Base-by-base conservation (phyloP, 495 filamentous ascomycete species). In the Aspergillus nanangensis region DNA sequence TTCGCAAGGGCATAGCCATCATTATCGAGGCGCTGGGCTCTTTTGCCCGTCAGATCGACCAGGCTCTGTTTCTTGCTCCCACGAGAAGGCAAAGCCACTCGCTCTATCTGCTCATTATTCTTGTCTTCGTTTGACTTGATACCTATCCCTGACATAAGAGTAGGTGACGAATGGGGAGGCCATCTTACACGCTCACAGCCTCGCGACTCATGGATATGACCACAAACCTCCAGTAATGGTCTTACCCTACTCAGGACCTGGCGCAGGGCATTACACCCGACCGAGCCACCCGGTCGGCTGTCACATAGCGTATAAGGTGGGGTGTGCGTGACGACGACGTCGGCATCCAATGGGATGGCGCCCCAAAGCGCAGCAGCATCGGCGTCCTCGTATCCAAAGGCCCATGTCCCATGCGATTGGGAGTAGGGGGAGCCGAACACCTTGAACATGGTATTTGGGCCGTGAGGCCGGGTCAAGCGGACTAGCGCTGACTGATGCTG, bases 401-500 rank as follows among this genome's bases (percentile, higher is more conserved):
- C 87, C 86, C 86, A 90, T 10, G 64, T 66, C 2, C 82, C 78
- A n/a, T 67, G 53, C 5, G 68, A 69, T 2, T 83, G 86, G 20
- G 81, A 81, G 49, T 76, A 84, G 1, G 87, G 88, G 2, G 86
- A 91, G 5, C 85, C 87, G 50, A 90, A 91, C 20, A 90, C 75
- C 38, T 76, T 83, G 63, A 93, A 87, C 19, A 62, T 67, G 25
- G 83, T 90, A 13, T 65, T 70, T 38, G 86, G 83, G 0, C 84
- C 86, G 19, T 65, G 65, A 8, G 77, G 62, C 19, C 75, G 71
- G 18, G 53, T 70, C 32, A 90, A 67, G 22, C 70, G 72, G 53
- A 91, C 69, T 5, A 69, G 59, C 8, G 75, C 69, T 43, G 80
- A 72, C 53, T 81, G 63, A 57, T 91, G 83, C 45, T 78, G 70